These are phyloP conservation scores for Fusarium proliferatum DNA, from an alignment of 2,329 filamentous ascomycete genomes.

Conservation along the genomic window DNA sequence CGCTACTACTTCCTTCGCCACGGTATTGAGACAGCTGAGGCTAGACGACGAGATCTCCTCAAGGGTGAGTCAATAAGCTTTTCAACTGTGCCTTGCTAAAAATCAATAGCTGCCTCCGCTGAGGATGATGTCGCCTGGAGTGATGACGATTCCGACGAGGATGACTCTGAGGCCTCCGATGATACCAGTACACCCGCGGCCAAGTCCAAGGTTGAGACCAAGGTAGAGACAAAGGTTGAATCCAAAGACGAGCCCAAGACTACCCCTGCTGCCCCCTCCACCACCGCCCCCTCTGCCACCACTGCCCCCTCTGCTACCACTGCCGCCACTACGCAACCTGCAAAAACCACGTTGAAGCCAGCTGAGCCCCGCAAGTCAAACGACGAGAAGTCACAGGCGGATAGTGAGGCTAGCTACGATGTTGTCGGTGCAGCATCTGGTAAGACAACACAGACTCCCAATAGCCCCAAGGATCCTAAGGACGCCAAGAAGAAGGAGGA, in stretches of 20 bases:
- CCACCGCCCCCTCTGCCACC: slow-evolving; percentile 62
- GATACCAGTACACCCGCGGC: slow-evolving; percentile 33
- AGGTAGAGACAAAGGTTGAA: slow-evolving; percentile 52
- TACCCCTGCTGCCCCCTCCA: slow-evolving; percentile 64
- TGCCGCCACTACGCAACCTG: slow-evolving; percentile 65
- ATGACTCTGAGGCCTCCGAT: slow-evolving; percentile 40
- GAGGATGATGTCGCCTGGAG: slow-evolving; percentile 79
- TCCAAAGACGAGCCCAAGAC: slow-evolving; percentile 43
- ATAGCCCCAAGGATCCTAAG: slow-evolving; percentile 71
- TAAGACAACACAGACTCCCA: slow-evolving; percentile 80
- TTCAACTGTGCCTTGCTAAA: slow-evolving; percentile 18
- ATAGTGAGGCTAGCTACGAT: slow-evolving; percentile 96
- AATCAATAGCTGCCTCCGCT: slow-evolving; percentile 68
- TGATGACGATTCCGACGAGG: slow-evolving; percentile 68
- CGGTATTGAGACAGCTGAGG: slow-evolving; percentile 93
- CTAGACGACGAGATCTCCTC: slow-evolving; percentile 85
- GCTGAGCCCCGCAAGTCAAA: slow-evolving; percentile 78
- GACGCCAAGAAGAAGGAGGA: slow-evolving; percentile 15
- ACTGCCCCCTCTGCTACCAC: slow-evolving; percentile 47
- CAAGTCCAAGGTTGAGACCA: slow-evolving; percentile 47
- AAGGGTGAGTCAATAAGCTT: slow-evolving; percentile 72
- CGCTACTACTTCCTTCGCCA: slow-evolving; percentile 95
- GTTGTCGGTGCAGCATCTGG: slow-evolving; percentile 84
- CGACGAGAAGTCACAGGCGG: slow-evolving; percentile 89
- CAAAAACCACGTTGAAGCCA: slow-evolving; percentile 66